phyloP scores from a whole-genome alignment of 352 stramenopile species.

The Globisporangium paddicum region DNA sequence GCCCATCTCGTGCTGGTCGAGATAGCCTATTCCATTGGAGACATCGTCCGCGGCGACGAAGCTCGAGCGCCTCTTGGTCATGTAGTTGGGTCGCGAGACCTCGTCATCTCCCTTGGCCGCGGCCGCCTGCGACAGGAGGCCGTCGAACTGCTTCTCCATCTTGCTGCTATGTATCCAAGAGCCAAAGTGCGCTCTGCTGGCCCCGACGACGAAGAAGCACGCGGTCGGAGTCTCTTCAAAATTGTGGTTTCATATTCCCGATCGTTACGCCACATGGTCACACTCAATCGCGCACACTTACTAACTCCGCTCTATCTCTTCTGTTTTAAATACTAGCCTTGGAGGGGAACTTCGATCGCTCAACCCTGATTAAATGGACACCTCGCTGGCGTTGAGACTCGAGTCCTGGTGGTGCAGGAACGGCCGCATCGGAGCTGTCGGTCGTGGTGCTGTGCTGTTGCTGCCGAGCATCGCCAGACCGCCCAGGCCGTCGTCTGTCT shows the following conservation, averaged over 20 bases:
- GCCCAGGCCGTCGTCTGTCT: slow-evolving; percentile 22
- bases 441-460: background rate
- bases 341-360: background rate
- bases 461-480: background rate
- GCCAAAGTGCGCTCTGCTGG: background rate
- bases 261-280: background rate
- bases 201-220: background rate
- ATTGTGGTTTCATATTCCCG: slow-evolving; percentile 2
- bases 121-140: slow-evolving; percentile 17
- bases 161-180: background rate
- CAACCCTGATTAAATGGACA: slow-evolving; percentile 3
- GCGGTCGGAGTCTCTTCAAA: slow-evolving; percentile 1
- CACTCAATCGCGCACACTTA: background rate
- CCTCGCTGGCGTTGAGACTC: slow-evolving; percentile 11
- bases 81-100: background rate
- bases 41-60: slow-evolving; percentile 2
- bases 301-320: background rate
- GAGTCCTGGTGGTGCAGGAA: slow-evolving; percentile 7
- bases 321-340: slow-evolving; percentile 2
- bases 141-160: slow-evolving; percentile 40
- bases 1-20: slow-evolving; percentile 4
- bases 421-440: background rate
- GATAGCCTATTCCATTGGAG: background rate
- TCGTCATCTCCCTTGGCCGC: slow-evolving; percentile 1
- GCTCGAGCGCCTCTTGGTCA: slow-evolving; percentile 3